A percentile compares a stretch with the other conserved stretches of the same genome.
Evolutionary conservation across 192 early-diverging fungal genomes (phyloP).

Genomic region (Coemansia asiatica): DNA sequence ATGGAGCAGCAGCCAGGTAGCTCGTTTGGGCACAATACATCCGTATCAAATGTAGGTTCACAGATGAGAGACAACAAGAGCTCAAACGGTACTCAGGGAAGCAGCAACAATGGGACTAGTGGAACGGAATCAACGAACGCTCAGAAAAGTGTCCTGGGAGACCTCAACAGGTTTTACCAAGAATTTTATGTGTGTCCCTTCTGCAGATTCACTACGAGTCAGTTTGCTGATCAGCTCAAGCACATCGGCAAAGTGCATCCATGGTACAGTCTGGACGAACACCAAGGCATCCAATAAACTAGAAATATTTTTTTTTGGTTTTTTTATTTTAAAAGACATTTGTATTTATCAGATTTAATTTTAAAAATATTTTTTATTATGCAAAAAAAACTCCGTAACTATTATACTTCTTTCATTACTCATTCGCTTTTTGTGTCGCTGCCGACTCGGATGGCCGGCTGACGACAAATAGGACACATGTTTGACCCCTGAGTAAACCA

Average conservation of each 20-base stretch:
- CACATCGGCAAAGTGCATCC: constrained; percentile 36
- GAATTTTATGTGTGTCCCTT: constrained; percentile 48
- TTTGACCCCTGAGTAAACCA: constrained; percentile 54
- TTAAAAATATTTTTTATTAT: no score
- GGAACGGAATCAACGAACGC: constrained; percentile 3
- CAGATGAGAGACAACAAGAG: not conserved
- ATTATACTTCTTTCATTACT: not conserved
- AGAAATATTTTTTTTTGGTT: no score
- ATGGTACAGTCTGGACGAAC: constrained; percentile 45
- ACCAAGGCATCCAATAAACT: constrained; percentile 22
- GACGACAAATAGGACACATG: constrained; percentile 47
- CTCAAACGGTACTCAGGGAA: not conserved
- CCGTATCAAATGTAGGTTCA: not conserved
- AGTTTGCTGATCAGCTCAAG: constrained; percentile 19
- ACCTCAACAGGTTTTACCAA: constrained; percentile 21
- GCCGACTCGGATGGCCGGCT: constrained; percentile 25
- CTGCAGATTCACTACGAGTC: constrained; percentile 18
- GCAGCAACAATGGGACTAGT: not conserved
- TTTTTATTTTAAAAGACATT: no score
- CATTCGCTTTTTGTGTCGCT: not conserved
- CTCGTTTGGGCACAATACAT: not conserved
- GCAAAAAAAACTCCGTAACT: not conserved
- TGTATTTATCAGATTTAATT: no score
- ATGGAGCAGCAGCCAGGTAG: not conserved
- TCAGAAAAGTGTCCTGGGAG: constrained; percentile 22